Conservation (phyloP, 345 rosid species). For the Diplotaxis tenuifolia region DNA sequence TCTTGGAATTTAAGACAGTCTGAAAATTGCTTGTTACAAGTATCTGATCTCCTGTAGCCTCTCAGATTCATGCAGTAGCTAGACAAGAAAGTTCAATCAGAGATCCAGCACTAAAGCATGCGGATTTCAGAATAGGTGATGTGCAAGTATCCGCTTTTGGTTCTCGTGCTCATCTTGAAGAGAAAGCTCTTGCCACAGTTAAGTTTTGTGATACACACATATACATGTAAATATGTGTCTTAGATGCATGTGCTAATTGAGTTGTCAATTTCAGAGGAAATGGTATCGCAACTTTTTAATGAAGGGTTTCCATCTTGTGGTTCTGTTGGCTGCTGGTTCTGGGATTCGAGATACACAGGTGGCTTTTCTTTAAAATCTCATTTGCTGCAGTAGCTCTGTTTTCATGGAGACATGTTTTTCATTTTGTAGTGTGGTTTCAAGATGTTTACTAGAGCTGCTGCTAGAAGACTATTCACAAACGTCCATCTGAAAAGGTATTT, state of each 20-base stretch:
- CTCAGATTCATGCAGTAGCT: constrained; percentile 78
- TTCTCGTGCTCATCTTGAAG: constrained; percentile 98
- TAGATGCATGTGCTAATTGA: constrained; percentile 22
- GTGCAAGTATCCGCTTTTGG: constrained; percentile 83
- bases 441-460: constrained; percentile 99
- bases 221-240: background rate
- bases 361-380: background rate
- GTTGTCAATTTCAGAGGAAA: constrained; percentile 70
- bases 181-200: constrained; percentile 93
- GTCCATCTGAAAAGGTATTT: constrained; percentile 79
- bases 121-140: constrained; percentile 58
- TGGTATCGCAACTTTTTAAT: constrained; percentile 95
- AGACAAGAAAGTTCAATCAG: constrained; percentile 47
- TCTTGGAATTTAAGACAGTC: background rate
- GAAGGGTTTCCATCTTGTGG: constrained; percentile 97
- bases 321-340: constrained; percentile 81
- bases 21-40: constrained; percentile 9
- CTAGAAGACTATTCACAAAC: constrained; percentile 84
- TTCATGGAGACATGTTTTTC: background rate
- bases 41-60: constrained; percentile 40
- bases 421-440: constrained; percentile 90
- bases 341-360: constrained; percentile 99
- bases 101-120: constrained; percentile 45
- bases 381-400: background rate
- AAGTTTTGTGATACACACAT: constrained; percentile 35